These are phyloP conservation scores for Wickerhamomyces sp. DNA, from an alignment of 1,139 yeast genomes.

Conservation along the genomic window DNA sequence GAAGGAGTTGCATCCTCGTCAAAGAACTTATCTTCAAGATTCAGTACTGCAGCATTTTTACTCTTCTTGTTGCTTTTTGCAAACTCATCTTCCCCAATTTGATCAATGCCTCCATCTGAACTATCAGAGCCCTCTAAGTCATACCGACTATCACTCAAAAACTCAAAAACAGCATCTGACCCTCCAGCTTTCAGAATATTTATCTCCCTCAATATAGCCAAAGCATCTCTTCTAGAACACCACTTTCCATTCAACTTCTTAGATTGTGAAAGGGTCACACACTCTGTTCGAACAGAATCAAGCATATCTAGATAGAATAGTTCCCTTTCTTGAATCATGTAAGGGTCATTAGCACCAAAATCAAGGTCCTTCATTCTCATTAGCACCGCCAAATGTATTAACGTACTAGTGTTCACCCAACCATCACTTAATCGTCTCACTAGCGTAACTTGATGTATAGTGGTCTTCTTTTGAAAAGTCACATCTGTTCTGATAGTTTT, in stretches of 20 bases:
- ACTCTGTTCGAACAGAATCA: slow-evolving; percentile 12
- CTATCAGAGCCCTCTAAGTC: too few relatives aligned
- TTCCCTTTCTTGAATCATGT: slow-evolving; percentile 14
- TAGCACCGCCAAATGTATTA: slow-evolving; percentile 14
- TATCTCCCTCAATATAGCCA: slow-evolving; percentile 1
- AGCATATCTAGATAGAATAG: slow-evolving; percentile 16
- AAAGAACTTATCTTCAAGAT: slow-evolving; percentile 6
- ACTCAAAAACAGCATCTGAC: background rate
- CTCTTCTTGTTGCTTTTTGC: background rate
- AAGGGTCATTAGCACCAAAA: slow-evolving; percentile 20
- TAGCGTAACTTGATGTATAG: slow-evolving; percentile 1
- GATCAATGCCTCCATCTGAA: slow-evolving; percentile 12
- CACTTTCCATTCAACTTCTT: slow-evolving; percentile 20
- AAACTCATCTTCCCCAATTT: slow-evolving; percentile 12
- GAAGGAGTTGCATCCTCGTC: slow-evolving; percentile 10
- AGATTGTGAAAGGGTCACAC: slow-evolving; percentile 7
- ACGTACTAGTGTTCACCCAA: slow-evolving; percentile 17
- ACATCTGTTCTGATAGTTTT: slow-evolving; percentile 4
- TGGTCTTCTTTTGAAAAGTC: slow-evolving; percentile 5
- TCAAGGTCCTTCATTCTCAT: slow-evolving; percentile 14
- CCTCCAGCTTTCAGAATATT: slow-evolving; percentile 1
- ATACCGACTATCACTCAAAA: slow-evolving; percentile 1
- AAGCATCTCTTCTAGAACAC: slow-evolving; percentile 15
- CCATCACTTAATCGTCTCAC: slow-evolving; percentile 21
- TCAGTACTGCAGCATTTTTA: background rate